Base-by-base conservation (phyloP, 768 basidiomycete species). In the Cystofilobasidium ferigula region DNA sequence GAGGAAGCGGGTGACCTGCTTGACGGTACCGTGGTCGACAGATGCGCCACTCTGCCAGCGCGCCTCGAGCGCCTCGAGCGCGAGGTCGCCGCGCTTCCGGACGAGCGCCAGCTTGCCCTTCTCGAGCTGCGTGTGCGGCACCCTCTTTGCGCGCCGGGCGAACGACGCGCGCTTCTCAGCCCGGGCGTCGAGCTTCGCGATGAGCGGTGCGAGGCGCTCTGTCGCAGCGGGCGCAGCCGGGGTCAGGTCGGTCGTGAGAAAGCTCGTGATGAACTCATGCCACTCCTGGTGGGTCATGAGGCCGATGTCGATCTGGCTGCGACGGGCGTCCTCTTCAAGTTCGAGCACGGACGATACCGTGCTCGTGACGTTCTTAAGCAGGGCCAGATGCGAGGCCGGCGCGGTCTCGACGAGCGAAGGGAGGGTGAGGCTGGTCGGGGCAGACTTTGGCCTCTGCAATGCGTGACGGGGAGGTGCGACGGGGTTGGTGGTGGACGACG, bases 261-360 rank as follows among this genome's bases (percentile, higher is more conserved):
- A 20, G 10, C 0, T 40, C 26, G 83, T 78, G 3, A 86, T 75
- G 7, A 86, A 74, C 1, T 82, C 80, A 48, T 80, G 76, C 76
- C 82, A 84, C 72, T 88, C 85, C 13, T 74, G 68, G 22, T 75
- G 56, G 0, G 84, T 80, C 24, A 86, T 72, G 13, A 84, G 62
- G 20, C 78, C 77, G 3, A 54, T 26, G 51, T 54, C 51, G 30
- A 54, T 6, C 51, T 26, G 3, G 20, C 40, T 42, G 10, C 10
- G 10, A 10, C 40, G 40, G 10, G 10, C 20, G 20, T 42, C 40
- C 40, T 10, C 10, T 10, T 20, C 10, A 42, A 10, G 10, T 20
- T 42, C 10, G 40, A 42, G 40, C 40, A 20, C 40, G 10, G 10
- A 20, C 10, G 10, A 10, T 10, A 54, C 30, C 14, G 28, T 14